These are phyloP conservation scores for Cadophora luteo-olivacea DNA, from an alignment of 2,329 filamentous ascomycete species.

Conservation along the genomic window DNA sequence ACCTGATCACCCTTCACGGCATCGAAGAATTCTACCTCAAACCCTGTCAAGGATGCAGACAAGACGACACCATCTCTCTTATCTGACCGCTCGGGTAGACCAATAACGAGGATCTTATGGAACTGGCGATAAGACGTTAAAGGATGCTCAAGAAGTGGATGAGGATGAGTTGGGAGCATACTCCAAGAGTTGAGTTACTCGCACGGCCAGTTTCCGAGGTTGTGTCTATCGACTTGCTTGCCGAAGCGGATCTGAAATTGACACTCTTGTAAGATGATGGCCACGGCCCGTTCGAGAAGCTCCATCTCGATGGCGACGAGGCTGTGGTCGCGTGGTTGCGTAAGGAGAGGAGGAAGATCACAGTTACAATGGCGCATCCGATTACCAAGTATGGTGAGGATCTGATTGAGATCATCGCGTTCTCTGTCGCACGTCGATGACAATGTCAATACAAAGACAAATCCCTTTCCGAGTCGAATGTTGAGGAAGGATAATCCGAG, in stretches of 20 bases:
- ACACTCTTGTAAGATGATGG: neutral
- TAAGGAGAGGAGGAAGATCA: neutral
- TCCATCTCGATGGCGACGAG: slow-evolving; percentile 6
- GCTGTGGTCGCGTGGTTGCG: neutral
- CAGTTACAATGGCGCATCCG: neutral
- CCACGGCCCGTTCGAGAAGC: neutral
- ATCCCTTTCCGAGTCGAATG: too few species aligned
- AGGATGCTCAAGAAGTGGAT: neutral
- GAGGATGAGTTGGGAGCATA: neutral
- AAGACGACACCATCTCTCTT: slow-evolving; percentile 55
- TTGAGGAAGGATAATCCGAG: too few species aligned
- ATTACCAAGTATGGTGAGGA: slow-evolving; percentile 6
- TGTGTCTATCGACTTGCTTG: neutral
- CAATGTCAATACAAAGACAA: too few species aligned
- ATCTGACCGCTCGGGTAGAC: slow-evolving; percentile 53
- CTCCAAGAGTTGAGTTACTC: slow-evolving; percentile 4
- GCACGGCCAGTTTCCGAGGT: slow-evolving; percentile 11
- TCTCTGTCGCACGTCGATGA: neutral
- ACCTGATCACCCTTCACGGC: slow-evolving; percentile 47
- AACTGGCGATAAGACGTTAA: slow-evolving; percentile 39
- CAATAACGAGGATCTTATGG: slow-evolving; percentile 54
- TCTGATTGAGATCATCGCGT: neutral
- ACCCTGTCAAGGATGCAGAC: slow-evolving; percentile 49
- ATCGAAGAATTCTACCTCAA: slow-evolving; percentile 52
- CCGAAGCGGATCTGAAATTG: slow-evolving; percentile 10